Base-by-base conservation (phyloP, 2,329 filamentous ascomycete genomes). In the Canariomyces notabilis region DNA sequence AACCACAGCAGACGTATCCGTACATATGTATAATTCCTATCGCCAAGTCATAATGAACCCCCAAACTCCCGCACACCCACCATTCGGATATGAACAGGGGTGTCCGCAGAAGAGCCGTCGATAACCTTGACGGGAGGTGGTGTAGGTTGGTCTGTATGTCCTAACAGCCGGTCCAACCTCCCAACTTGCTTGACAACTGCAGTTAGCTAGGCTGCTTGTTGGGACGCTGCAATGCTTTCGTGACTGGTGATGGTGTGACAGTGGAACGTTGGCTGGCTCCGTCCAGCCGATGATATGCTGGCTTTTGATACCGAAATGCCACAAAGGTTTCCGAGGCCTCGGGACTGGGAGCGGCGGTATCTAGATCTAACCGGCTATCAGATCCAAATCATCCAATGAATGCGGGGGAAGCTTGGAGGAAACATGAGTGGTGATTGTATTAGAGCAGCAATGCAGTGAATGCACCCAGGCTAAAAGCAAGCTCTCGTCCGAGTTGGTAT, bases 251-350 rank as follows among this genome's bases (percentile, higher is more conserved):
- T 45, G 37, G 34, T 40, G 32, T 40, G 37, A 41, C 29, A 15
- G 36, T 47, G 42, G 41, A 22, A 22, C 46, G 43, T 34, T 35
- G 23, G 39, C 21, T 35, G 37, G 52, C 58, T 51, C 55, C 56
- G 55, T 57, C 48, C 44, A 55, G 51, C 58, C 58, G 56, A 59
- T 57, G 58, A 52, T 60, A 60, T 53, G 42, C 37, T 50, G 51
- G 42, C 34, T 41, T 29, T 21, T 33, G 31, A 26, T 29, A 19
- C 31, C 26, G 19, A 41, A 31, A 21, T 19, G 19, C 19, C 20
- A 9, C 29, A 46, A 23, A 46, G 42, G 42, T 39, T 18, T 39
- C 43, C 37, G 42, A 49, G 38, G 42, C 48, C 32, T 55, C 50
- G 50, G 48, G 35, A 37, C 22, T 46, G 34, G 44, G 21, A 21